Evolutionary conservation across 2,329 filamentous ascomycete species (phyloP), one percentile per base, ranked within the genome.

Genomic region (Colletotrichum caudatum): DNA sequence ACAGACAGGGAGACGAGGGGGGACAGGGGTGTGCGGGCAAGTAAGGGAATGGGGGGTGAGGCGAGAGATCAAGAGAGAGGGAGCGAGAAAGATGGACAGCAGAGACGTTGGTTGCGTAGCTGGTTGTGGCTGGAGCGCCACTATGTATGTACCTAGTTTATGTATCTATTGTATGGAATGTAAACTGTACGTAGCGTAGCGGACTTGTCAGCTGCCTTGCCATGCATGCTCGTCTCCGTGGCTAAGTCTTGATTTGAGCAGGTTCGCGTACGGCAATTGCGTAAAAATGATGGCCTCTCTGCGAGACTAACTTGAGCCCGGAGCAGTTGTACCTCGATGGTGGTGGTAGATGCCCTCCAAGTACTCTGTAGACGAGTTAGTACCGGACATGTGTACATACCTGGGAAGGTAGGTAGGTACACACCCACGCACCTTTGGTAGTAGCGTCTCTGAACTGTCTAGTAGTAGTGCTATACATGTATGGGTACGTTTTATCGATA

Each of bases 1-100:
- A 63, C 46, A 29, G n/a, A 35, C 58, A 71, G 64, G 69, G 64
- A 58, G 53, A 41, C 53, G 44, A 63, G 67, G 64, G 57, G 51
- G 26, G 59, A 59, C 69, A 68, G 64, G 58, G 53, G 69, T 57
- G 58, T 71, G 69, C 41, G 23, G 33, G 23, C 48, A 41, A 53
- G 67, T 41, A 39, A 61, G n/a, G 67, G 48, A 66, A 48, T 61
- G 29, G 39, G 53, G 29, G 41, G 51, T 46, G 37, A 26, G 54
- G 26, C 20, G 44, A 62, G 68, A 44, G 41, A 20, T 18, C 6
- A 20, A 44, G 41, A 44, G 41, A 44, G 16, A 20, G 16, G 6
- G 41, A 5, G 56, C 26, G 62, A 44, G 41, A 44, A 5, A 18
- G 44, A 51, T 44, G 51, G 23, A n/a, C 23, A 54, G 23, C 58